phyloP scores from a whole-genome alignment of 805 yeast genomes.

The Lipomyces orientalis region DNA sequence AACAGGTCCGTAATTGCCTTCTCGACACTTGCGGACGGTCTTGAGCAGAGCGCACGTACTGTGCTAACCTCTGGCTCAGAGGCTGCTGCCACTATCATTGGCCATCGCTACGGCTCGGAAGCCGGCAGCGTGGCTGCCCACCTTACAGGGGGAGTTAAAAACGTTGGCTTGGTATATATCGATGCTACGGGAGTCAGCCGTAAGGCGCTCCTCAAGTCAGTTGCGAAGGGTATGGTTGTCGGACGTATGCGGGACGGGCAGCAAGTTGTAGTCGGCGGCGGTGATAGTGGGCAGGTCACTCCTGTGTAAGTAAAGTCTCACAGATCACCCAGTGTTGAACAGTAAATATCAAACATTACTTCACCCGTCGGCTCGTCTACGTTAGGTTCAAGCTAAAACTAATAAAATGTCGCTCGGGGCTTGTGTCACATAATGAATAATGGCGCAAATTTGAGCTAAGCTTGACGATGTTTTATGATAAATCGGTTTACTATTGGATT shows the following conservation, averaged over 20 bases:
- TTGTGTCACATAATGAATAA: too few species aligned
- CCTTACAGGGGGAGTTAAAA: neutral
- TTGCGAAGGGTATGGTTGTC: slow-evolving; percentile 6
- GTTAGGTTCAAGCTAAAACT: neutral
- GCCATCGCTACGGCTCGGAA: slow-evolving; percentile 7
- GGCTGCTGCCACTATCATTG: neutral
- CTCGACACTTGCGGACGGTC: neutral
- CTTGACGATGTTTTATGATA: too few species aligned
- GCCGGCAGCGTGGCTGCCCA: neutral
- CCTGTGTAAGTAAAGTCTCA: neutral
- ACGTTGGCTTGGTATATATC: slow-evolving; percentile 6
- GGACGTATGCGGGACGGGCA: slow-evolving; percentile 5
- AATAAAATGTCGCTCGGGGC: too few species aligned
- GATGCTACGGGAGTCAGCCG: slow-evolving; percentile 11
- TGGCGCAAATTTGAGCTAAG: too few species aligned
- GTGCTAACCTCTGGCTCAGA: slow-evolving; percentile 5
- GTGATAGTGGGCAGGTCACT: neutral
- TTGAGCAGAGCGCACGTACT: slow-evolving; percentile 6
- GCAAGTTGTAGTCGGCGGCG: slow-evolving; percentile 2
- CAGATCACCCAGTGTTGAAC: neutral
- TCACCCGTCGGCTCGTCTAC: neutral
- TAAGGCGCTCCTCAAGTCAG: slow-evolving; percentile 1
- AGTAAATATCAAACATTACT: neutral
- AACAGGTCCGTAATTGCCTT: slow-evolving; percentile 1
- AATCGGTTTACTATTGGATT: too few species aligned